Conservation (phyloP, 345 rosid species). For the Limnanthes douglasii region DNA sequence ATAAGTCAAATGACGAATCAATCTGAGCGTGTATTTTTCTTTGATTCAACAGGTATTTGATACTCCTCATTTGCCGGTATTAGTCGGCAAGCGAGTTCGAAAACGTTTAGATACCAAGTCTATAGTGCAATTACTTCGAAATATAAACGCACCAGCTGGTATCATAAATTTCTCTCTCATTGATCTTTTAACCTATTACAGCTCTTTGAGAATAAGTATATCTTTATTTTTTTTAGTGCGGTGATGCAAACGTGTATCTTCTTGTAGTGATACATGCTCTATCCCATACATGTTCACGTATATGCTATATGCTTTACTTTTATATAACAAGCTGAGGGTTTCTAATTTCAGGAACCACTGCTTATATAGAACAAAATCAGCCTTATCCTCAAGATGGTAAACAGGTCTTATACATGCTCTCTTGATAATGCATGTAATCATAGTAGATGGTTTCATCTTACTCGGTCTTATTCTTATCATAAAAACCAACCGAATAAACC, state of each 20-base stretch:
- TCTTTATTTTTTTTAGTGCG: neutral
- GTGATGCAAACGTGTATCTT: neutral
- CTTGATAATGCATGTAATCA: no score
- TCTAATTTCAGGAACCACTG: constrained; percentile 42
- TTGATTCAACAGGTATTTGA: constrained; percentile 53
- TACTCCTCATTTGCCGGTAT: constrained; percentile 51
- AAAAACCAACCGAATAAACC: no score
- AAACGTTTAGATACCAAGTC: constrained; percentile 75
- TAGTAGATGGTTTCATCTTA: no score
- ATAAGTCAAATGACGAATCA: no score
- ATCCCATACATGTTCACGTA: neutral
- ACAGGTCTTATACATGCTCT: constrained; percentile 25
- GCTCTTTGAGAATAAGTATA: neutral
- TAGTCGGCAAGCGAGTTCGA: constrained; percentile 52
- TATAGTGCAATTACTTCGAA: constrained; percentile 51
- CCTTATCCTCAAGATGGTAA: constrained; percentile 81
- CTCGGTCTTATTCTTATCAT: no score
- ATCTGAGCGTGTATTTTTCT: neutral
- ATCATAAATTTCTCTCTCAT: constrained; percentile 4
- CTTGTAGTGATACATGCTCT: neutral
- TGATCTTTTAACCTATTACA: neutral
- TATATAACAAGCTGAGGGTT: constrained; percentile 1
- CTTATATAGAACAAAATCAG: constrained; percentile 49
- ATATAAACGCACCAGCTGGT: constrained; percentile 63
- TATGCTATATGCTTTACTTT: neutral